Percentiles rank a stretch among this genome's conserved stretches.
Conservation (phyloP, 108 stramenopile genomes). For the Phaeodactylum tricornutum region DNA sequence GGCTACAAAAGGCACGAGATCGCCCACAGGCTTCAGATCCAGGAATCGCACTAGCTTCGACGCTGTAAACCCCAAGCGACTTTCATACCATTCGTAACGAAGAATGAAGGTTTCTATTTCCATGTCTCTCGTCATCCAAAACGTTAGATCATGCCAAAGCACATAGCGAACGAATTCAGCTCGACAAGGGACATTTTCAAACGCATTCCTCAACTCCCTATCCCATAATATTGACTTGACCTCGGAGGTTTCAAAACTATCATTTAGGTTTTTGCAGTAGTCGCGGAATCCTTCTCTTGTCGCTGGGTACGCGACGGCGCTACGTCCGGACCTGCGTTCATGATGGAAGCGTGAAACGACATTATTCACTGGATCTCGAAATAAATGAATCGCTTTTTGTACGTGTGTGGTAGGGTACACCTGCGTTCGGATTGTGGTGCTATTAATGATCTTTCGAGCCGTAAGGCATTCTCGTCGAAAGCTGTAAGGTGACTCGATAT, state of each 20-base stretch:
- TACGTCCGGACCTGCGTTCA: constrained; percentile 13
- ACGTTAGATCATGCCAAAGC: constrained; percentile 85
- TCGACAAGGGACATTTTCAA: constrained; percentile 52
- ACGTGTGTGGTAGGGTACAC: constrained; percentile 18
- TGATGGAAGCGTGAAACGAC: constrained; percentile 46
- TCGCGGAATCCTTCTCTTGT: constrained; percentile 21
- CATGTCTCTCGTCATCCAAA: too few species aligned
- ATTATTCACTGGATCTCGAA: constrained; percentile 54
- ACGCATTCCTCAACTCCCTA: constrained; percentile 14
- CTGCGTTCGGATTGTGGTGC: constrained; percentile 7
- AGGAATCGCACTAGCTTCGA: too few species aligned
- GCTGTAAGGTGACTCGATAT: constrained; percentile 35
- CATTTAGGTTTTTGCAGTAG: constrained; percentile 17
- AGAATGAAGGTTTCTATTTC: too few species aligned
- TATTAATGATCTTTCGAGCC: constrained; percentile 14
- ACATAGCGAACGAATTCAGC: constrained; percentile 64
- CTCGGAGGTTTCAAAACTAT: neutral
- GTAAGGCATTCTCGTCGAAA: constrained; percentile 35
- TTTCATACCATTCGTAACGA: too few species aligned
- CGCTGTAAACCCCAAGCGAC: too few species aligned
- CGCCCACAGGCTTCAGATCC: too few species aligned
- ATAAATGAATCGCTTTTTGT: constrained; percentile 30
- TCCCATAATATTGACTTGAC: too few species aligned
- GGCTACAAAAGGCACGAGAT: too few species aligned
- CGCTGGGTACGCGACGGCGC: constrained; percentile 6